Base-by-base conservation (phyloP, 2,329 filamentous ascomycete species). In the Arachnopeziza araneosa region DNA sequence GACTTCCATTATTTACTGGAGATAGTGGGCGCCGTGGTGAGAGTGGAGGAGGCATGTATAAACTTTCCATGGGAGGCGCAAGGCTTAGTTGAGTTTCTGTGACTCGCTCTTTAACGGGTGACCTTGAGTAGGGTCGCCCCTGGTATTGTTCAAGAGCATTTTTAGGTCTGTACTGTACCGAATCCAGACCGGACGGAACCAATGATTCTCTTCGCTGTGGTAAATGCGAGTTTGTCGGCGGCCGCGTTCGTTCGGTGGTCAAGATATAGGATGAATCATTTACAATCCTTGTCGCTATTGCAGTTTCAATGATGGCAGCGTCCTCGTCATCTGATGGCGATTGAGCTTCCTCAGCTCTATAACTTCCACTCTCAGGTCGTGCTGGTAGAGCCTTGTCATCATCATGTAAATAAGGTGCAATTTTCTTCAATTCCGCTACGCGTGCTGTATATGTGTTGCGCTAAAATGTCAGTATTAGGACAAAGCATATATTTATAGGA, bases 391-490 rank as follows among this genome's bases (percentile, higher is more conserved):
- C 88, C 72, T 96, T 97, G 55, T 84, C 85, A 57, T 83, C 81
- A 64, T 78, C 66, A 63, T 76, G 67, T 66, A 80, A 70, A 73
- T 81, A 72, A 74, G 85, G 79, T 67, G 86, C 78, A 69, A 95
- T 84, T 64, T 88, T 86, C 68, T 89, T 85, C 50, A 99, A 79
- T 73, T 99, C 95, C 54, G 88, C 87, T 67, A 98, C 96, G 58
- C 95, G 88, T 60, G 88, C 91, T 56, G 88, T 91, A 73, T 99
- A 99, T 1, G 93, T 97, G 65, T 88, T 86, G 70, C 91, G 87
- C 91, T 96, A 51, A 49, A 32, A 52, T 30, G 55, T 71, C 64
- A 70, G 67, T 57, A n/a, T 53, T 49, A 54, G 23, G 10, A 51
- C n/a, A 22, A 50, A 24, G 14, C 22, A 17, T 19, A 4, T 23